Evolutionary conservation across 352 stramenopile genomes (phyloP).

Genomic region (Pythium coloratum): DNA sequence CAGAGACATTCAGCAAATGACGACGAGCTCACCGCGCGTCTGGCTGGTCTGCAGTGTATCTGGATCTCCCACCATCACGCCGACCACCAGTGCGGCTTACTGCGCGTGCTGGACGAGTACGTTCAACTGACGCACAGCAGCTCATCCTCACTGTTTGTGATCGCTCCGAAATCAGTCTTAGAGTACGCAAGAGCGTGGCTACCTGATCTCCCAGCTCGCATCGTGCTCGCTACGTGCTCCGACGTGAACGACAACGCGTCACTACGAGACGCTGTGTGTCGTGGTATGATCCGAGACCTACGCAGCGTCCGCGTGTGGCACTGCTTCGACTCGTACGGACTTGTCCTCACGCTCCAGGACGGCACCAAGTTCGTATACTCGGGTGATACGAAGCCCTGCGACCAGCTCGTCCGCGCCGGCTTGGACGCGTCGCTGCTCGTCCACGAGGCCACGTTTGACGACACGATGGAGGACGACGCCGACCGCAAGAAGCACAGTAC

Average conservation of each 20-base stretch:
- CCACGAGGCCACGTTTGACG: conserved; percentile 97
- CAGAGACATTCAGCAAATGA: conserved; percentile 52
- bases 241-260: conserved; percentile 48
- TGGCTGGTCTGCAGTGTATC: conserved; percentile 81
- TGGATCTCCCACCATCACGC: conserved; percentile 98
- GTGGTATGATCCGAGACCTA: conserved; percentile 35
- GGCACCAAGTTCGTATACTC: conserved; percentile 88
- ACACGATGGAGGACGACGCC: conserved; percentile 93
- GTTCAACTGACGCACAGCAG: conserved; percentile 24
- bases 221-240: conserved; percentile 44
- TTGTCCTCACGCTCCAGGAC: conserved; percentile 53
- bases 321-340: conserved; percentile 76
- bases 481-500: conserved; percentile 93
- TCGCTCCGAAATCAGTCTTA: conserved; percentile 57
- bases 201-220: conserved; percentile 22
- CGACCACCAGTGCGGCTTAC: conserved; percentile 95
- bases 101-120: conserved; percentile 86
- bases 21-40: conserved; percentile 28
- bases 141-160: conserved; percentile 34
- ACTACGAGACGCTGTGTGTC: background rate
- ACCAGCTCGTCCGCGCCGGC: conserved; percentile 52
- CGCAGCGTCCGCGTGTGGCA: conserved; percentile 74
- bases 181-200: conserved; percentile 59
- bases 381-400: conserved; percentile 92
- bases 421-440: conserved; percentile 87